Conservation (phyloP, 306 rosid genomes). For the Alnus glutinosa region DNA sequence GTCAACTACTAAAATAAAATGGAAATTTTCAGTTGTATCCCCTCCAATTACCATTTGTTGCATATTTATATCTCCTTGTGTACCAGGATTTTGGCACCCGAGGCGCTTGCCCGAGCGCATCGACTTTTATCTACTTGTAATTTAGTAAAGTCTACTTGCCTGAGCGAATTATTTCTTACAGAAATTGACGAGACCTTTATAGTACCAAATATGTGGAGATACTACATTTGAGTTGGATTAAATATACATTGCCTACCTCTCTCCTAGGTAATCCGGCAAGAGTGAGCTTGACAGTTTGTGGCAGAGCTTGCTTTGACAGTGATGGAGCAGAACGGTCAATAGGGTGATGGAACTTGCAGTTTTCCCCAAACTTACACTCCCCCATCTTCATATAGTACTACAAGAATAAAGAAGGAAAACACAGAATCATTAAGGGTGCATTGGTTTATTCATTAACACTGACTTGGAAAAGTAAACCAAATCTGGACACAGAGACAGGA, state of each 20-base stretch:
- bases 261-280: constrained; percentile 95
- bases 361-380: constrained; percentile 76
- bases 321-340: constrained; percentile 71
- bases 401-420: constrained; percentile 6
- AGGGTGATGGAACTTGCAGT: constrained; percentile 91
- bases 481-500: not conserved
- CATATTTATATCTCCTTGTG: too few species aligned
- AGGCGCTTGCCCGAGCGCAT: not conserved
- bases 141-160: constrained; percentile 4
- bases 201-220: not conserved
- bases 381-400: constrained; percentile 97
- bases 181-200: not conserved
- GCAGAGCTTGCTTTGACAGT: constrained; percentile 42
- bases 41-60: too few species aligned
- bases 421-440: not conserved
- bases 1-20: too few species aligned
- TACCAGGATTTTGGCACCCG: not conserved
- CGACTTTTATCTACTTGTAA: not conserved
- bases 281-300: constrained; percentile 66
- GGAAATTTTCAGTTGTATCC: too few species aligned
- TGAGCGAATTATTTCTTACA: not conserved
- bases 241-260: constrained; percentile 57
- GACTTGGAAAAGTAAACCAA: not conserved
- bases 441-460: not conserved
- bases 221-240: not conserved